Conservation (phyloP, 2,329 filamentous ascomycete species). For the Epichloe scottii region DNA sequence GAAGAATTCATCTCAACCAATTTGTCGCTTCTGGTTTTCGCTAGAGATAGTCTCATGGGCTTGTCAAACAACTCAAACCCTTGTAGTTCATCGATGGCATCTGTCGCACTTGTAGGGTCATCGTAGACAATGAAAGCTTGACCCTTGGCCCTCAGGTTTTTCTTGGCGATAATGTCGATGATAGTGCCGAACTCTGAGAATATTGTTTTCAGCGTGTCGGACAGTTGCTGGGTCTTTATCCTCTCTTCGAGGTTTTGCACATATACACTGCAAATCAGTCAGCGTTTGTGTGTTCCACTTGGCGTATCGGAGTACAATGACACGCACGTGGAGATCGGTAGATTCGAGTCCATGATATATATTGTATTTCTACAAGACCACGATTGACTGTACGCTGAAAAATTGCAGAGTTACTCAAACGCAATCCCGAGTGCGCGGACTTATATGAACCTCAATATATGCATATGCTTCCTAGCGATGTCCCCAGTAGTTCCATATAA, state of each 20-base stretch:
- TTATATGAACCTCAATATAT: too few relatives aligned
- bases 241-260: slow-evolving; percentile 84
- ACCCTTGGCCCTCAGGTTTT: slow-evolving; percentile 81
- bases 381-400: too few relatives aligned
- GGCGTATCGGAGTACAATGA: slow-evolving; percentile 59
- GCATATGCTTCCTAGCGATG: too few relatives aligned
- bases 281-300: slow-evolving; percentile 21
- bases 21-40: slow-evolving; percentile 75
- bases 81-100: slow-evolving; percentile 78
- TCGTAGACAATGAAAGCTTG: slow-evolving; percentile 95
- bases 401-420: too few relatives aligned
- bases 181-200: slow-evolving; percentile 84
- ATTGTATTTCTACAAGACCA: too few relatives aligned
- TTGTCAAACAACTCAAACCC: slow-evolving; percentile 91
- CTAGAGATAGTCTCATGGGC: slow-evolving; percentile 73
- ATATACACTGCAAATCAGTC: slow-evolving; percentile 41
- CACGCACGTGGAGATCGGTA: slow-evolving; percentile 56
- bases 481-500: too few relatives aligned
- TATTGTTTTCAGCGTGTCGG: slow-evolving; percentile 58
- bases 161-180: slow-evolving; percentile 77
- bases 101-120: slow-evolving; percentile 59
- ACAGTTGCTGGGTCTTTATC: slow-evolving; percentile 68
- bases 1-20: slow-evolving; percentile 65
- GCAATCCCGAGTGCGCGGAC: too few relatives aligned
- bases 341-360: slow-evolving; percentile 4